Base-by-base conservation (phyloP, 2,329 filamentous ascomycete genomes). In the Curvularia hawaiiensis region DNA sequence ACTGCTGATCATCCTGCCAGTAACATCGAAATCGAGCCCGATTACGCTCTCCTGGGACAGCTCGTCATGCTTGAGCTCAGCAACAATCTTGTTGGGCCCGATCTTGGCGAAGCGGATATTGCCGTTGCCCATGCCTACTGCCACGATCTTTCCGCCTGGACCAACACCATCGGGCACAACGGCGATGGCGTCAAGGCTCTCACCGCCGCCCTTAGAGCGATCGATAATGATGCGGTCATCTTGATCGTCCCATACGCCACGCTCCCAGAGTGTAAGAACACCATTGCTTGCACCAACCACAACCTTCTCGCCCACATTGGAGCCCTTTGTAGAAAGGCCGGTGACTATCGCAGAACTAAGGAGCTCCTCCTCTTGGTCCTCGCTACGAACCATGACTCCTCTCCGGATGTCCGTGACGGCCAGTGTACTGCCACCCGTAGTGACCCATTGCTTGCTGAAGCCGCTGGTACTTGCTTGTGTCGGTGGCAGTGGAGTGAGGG, bases 341-440 rank as follows among this genome's bases (percentile, higher is more conserved):
- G 88, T 85, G 18, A 98, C 87, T 70, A 92, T 91, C 46, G 87
- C 82, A 1, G 90, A 90, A 69, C 89, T 90, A n/a, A 97, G 83
- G 57, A 98, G 79, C 77, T 98, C 92, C 64, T 97, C 93, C 68
- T 96, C 95, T 73, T 98, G 95, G 69, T 98, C 92, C 72, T 97
- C 95, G 65, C 92, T 97, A 58, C 89, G 89, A 3, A 93, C 89
- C 43, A 98, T 80, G 6, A 97, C 91, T 14, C 94, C 94, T 47
- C 91, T 84, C 24, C 94, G 87, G 44, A 97, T 81, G 74, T 99
- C 95, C 0, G 92, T 96, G 38, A 97, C 88, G 1, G 92, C 91
- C 20, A 99, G 80, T 0, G 94, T 98, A 1, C 91, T 94, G 44
- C 92, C 93, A 33, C 95, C 95, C 0, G 93, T 97, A 38, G 90